Evolutionary conservation across 2,329 filamentous ascomycete genomes (phyloP), one percentile per base, ranked within the genome.

Genomic region (Ceratocystis papillata): DNA sequence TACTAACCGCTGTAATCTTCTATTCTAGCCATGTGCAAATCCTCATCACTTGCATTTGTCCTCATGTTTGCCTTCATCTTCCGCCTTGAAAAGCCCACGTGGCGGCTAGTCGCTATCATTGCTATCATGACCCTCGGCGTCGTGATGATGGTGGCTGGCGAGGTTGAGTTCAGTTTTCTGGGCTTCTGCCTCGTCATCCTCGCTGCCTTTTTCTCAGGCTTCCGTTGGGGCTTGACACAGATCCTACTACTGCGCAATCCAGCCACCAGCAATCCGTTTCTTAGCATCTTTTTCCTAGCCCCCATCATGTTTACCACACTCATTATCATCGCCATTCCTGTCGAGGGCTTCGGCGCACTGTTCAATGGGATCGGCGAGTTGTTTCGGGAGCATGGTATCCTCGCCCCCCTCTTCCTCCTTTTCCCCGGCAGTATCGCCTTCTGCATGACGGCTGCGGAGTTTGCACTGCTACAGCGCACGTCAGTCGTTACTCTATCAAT

Each of bases 181-280:
- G 94, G 94, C 53, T 99, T 99, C 75, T 77, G 90, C 60, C 87
- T 99, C 69, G 89, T 97, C 77, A 97, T 99, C 75, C 86, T 87
- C 0, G 92, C 94, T 12, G 90, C 91, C 64, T 94, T 96, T 77
- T 96, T 96, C 74, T 96, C 91, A 1, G 94, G 94, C 65, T 96
- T 99, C 78, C 87, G 94, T 71, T 99, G 94, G 94, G 90, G 85
- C n/a, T 79, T 99, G n/a, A 97, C 94, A 0, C 94, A 99, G 74
- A 96, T 99, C 68, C 84, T 99, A 3, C 84, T 99, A 5, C 84
- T 97, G 33, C 88, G 92, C 71, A 96, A 96, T 75, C 91, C 92
- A 1, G 92, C 94, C 22, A 99, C 94, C 0, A 90, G 89, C 57
- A 99, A 99, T 73, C 94, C 94, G 0, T 97, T 99, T 75, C 93